phyloP scores from a whole-genome alignment of 768 basidiomycete genomes.

The Suillus brevipes region DNA sequence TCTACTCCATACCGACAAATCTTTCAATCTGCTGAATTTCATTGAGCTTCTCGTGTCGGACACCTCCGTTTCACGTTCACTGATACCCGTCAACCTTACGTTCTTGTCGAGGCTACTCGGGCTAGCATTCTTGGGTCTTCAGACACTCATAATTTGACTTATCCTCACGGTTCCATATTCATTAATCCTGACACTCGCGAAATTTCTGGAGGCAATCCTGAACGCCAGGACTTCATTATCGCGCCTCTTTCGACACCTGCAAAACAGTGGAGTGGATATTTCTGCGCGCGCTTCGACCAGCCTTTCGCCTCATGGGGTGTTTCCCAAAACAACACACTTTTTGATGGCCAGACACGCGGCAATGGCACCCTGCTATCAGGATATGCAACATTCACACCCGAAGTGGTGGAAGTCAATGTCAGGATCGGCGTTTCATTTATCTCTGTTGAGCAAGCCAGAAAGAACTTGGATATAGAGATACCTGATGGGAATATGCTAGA shows the following conservation, averaged over 20 bases:
- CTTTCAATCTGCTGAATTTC: not conserved
- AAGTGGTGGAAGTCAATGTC: slow-evolving; percentile 44
- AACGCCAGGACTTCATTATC: slow-evolving; percentile 72
- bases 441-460: slow-evolving; percentile 62
- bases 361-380: slow-evolving; percentile 51
- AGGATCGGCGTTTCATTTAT: slow-evolving; percentile 76
- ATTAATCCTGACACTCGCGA: slow-evolving; percentile 45
- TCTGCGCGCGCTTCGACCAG: slow-evolving; percentile 58
- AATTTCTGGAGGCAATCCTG: slow-evolving; percentile 64
- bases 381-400: slow-evolving; percentile 45
- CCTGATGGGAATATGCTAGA: slow-evolving; percentile 50
- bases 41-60: slow-evolving; percentile 69
- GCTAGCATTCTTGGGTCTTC: slow-evolving; percentile 59
- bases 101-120: slow-evolving; percentile 68
- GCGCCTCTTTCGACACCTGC: slow-evolving; percentile 50
- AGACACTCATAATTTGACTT: slow-evolving; percentile 48
- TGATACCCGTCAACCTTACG: slow-evolving; percentile 46
- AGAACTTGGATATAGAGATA: slow-evolving; percentile 51
- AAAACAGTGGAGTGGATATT: slow-evolving; percentile 43
- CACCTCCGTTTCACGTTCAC: slow-evolving; percentile 72
- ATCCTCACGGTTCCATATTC: slow-evolving; percentile 50
- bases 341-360: slow-evolving; percentile 29
- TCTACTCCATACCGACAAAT: not conserved
- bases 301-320: slow-evolving; percentile 50
- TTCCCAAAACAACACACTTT: slow-evolving; percentile 44